These are phyloP conservation scores for Cornus suecica DNA, from an alignment of 148 eudicot species.

Conservation along the genomic window DNA sequence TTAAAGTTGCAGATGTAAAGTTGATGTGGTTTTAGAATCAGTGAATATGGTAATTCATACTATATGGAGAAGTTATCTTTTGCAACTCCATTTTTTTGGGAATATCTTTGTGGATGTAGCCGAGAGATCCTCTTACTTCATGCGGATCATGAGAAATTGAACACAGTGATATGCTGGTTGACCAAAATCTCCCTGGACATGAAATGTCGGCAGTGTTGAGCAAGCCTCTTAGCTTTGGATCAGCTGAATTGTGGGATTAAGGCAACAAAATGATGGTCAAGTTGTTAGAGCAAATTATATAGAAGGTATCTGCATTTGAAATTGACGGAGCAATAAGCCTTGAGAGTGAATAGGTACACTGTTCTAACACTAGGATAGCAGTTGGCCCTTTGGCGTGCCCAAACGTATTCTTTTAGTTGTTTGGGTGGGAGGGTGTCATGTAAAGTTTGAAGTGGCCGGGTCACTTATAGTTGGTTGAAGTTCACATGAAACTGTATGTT, in stretches of 20 bases:
- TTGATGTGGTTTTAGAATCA: not conserved
- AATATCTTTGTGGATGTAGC: not conserved
- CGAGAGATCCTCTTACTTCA: not conserved
- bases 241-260: constrained; percentile 10
- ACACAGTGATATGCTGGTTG: not conserved
- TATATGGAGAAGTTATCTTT: no score
- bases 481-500: not conserved
- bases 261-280: no score
- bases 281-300: not conserved
- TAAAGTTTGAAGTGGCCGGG: not conserved
- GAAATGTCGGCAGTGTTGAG: not conserved
- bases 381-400: not conserved
- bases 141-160: not conserved
- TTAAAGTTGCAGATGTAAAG: not conserved
- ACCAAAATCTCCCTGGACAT: not conserved
- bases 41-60: not conserved
- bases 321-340: not conserved
- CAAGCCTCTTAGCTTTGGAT: constrained; percentile 3
- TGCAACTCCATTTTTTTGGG: not conserved
- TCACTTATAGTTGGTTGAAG: not conserved
- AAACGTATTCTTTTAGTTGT: not conserved
- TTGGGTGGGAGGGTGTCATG: not conserved
- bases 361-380: not conserved
- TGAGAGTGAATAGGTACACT: constrained; percentile 1
- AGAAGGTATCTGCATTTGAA: not conserved